phyloP scores from a whole-genome alignment of 1,284 basidiomycete genomes.

The Inonotus obliquus region DNA sequence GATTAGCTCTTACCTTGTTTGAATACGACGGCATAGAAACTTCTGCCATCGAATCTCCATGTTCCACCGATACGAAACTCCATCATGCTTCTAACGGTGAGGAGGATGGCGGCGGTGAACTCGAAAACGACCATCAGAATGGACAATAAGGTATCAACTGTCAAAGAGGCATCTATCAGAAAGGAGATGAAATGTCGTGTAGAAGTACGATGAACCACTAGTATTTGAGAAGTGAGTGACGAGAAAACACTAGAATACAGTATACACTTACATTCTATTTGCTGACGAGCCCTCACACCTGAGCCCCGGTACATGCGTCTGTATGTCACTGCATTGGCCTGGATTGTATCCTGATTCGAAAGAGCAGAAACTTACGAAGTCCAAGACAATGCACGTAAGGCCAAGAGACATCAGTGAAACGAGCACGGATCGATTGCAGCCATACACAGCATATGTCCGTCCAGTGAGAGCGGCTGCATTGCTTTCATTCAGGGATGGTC shows the following conservation, averaged over 20 bases:
- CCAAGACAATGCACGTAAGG: neutral
- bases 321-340: neutral
- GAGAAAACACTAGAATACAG: neutral
- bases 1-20: slow-evolving; percentile 27
- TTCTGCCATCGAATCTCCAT: slow-evolving; percentile 21
- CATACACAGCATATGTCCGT: neutral
- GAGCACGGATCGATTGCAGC: neutral
- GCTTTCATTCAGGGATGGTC: neutral
- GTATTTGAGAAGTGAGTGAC: neutral
- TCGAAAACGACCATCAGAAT: slow-evolving; percentile 30
- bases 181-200: neutral
- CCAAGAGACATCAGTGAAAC: neutral
- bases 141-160: slow-evolving; percentile 28
- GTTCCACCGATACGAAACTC: slow-evolving; percentile 24
- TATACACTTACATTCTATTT: slow-evolving; percentile 19
- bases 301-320: slow-evolving; percentile 23
- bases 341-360: slow-evolving; percentile 12
- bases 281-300: slow-evolving; percentile 21
- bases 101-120: slow-evolving; percentile 25
- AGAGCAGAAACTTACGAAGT: neutral
- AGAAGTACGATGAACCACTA: neutral
- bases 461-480: neutral
- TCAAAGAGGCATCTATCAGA: neutral
- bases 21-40: slow-evolving; percentile 27
- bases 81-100: slow-evolving; percentile 28